A percentile compares a stretch with the other conserved stretches of the same genome.
These are phyloP conservation scores for Athelia psychrophila DNA, from an alignment of 1,284 basidiomycete species.

Conservation along the genomic window DNA sequence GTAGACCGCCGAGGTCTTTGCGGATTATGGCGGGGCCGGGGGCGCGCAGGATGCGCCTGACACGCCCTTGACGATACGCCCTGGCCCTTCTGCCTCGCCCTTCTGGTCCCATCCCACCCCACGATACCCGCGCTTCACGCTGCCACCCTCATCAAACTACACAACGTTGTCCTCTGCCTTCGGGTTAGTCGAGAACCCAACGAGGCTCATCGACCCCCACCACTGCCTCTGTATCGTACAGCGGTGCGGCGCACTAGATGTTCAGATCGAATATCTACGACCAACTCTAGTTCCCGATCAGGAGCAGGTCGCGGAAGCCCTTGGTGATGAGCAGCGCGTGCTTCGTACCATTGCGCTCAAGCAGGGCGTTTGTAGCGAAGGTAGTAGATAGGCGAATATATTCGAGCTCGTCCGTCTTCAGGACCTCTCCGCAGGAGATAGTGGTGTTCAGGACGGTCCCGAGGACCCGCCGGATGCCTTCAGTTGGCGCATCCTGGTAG, in stretches of 20 bases:
- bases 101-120: constrained; percentile 71
- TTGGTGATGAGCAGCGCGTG: constrained; percentile 92
- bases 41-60: constrained; percentile 81
- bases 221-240: constrained; percentile 67
- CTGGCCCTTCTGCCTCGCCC: constrained; percentile 70
- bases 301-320: constrained; percentile 89
- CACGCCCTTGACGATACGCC: constrained; percentile 77
- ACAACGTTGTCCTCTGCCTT: constrained; percentile 72
- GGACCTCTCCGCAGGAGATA: constrained; percentile 63
- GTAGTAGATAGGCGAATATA: constrained; percentile 94
- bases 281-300: constrained; percentile 92
- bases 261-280: constrained; percentile 89
- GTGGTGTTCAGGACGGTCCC: constrained; percentile 70
- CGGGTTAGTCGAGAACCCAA: constrained; percentile 92
- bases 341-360: constrained; percentile 91
- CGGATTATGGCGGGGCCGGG: constrained; percentile 58
- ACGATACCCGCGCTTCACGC: constrained; percentile 65
- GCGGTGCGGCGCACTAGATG: constrained; percentile 73
- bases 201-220: constrained; percentile 91
- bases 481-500: constrained; percentile 92
- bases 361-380: constrained; percentile 93
- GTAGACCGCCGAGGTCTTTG: constrained; percentile 71
- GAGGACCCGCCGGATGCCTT: constrained; percentile 88
- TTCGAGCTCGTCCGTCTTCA: constrained; percentile 86
- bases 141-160: constrained; percentile 70